Percentiles rank a stretch among this genome's conserved stretches.
Conservation (phyloP, 306 rosid genomes). For the Lathyrus oleraceus region DNA sequence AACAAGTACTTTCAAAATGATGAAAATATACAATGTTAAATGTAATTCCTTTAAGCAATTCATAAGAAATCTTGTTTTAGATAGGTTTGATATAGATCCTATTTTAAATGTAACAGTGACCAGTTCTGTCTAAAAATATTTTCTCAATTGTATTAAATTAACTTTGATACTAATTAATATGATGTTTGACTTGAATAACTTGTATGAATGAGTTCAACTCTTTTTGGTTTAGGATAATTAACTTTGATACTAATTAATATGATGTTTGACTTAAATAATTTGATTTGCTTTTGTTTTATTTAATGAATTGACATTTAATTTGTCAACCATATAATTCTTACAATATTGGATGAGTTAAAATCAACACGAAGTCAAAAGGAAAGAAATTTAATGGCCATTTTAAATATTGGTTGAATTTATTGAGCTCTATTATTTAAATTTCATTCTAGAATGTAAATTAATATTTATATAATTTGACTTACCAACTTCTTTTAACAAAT, state of each 20-base stretch:
- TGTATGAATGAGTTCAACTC: background rate
- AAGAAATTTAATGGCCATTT: background rate
- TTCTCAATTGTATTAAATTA: background rate
- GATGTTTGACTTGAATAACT: conserved; percentile 31
- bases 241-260: background rate
- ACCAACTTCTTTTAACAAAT: background rate
- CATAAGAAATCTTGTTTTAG: too few species aligned
- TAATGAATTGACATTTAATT: conserved; percentile 34
- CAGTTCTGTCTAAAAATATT: too few species aligned
- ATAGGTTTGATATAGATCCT: too few species aligned
- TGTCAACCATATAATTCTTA: conserved; percentile 29
- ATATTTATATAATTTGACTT: background rate
- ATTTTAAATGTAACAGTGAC: too few species aligned
- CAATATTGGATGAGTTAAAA: background rate
- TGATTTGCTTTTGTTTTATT: background rate
- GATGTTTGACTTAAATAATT: conserved; percentile 31
- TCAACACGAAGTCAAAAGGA: background rate
- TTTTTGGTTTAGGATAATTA: background rate
- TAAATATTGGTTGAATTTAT: conserved; percentile 12
- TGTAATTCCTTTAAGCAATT: too few species aligned
- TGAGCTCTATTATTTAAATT: background rate
- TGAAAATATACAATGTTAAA: too few species aligned
- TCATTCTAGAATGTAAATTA: conserved; percentile 26
- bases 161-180: background rate
- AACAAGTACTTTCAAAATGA: too few species aligned